Conservation (phyloP, 768 basidiomycete genomes). For the Amanita jacksonii region DNA sequence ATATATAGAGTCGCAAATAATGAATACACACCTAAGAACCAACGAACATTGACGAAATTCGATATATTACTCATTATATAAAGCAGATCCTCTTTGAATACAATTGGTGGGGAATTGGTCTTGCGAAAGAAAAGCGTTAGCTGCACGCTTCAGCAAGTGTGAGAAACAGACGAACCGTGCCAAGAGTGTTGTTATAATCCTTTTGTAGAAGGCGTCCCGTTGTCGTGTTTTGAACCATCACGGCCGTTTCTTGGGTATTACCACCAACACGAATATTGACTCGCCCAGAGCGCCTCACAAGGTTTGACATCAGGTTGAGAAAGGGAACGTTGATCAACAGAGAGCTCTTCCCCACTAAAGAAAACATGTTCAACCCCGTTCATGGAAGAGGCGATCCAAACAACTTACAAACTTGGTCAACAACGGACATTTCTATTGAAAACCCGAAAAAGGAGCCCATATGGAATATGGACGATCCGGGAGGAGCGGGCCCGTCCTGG, state of each 20-base stretch:
- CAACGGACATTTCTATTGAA: too few species aligned
- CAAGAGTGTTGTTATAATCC: constrained; percentile 4
- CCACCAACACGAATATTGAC: too few species aligned
- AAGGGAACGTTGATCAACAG: constrained; percentile 54
- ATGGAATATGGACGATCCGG: too few species aligned
- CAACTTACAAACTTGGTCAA: too few species aligned
- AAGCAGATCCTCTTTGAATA: constrained; percentile 57
- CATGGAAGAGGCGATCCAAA: too few species aligned
- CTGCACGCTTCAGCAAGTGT: constrained; percentile 15
- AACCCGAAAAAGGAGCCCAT: too few species aligned
- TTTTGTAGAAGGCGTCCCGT: constrained; percentile 46
- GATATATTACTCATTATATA: constrained; percentile 56
- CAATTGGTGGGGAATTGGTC: constrained; percentile 60
- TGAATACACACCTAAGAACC: constrained; percentile 28
- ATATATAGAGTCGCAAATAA: not conserved
- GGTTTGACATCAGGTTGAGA: constrained; percentile 70
- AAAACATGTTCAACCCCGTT: too few species aligned
- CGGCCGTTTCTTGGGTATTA: constrained; percentile 59
- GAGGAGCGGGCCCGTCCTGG: too few species aligned
- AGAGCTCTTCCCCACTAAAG: too few species aligned
- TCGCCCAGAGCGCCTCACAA: constrained; percentile 54
- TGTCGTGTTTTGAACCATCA: constrained; percentile 37
- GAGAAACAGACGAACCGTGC: constrained; percentile 10
- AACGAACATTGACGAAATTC: constrained; percentile 44
- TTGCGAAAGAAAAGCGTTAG: constrained; percentile 8